A percentile compares a stretch with the other conserved stretches of the same genome.
phyloP scores from a whole-genome alignment of 108 stramenopile species.

The Fragilariopsis cylindrus region DNA sequence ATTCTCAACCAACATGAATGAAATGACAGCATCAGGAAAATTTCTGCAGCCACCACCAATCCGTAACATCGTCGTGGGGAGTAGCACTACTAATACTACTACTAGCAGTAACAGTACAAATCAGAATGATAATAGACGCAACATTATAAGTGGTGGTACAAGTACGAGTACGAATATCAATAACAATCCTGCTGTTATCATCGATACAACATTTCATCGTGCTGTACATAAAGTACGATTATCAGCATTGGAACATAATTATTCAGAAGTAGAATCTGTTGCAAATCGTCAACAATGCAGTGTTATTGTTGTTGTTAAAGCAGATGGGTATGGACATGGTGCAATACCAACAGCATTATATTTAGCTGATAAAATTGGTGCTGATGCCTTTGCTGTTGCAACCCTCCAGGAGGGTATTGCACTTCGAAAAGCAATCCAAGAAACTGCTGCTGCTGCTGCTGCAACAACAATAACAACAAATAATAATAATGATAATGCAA shows the following conservation, averaged over 20 bases:
- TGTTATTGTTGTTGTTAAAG: constrained; percentile 76
- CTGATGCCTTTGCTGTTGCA: constrained; percentile 73
- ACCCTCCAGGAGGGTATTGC: constrained; percentile 50
- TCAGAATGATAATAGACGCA: neutral
- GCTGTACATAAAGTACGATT: constrained; percentile 62
- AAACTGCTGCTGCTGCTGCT: constrained; percentile 26
- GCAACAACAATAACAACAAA: neutral
- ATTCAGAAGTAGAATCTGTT: constrained; percentile 48
- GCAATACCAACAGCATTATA: constrained; percentile 56
- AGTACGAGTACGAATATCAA: no score
- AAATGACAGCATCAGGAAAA: neutral
- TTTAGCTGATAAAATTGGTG: constrained; percentile 56
- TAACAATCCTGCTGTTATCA: neutral
- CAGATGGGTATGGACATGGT: constrained; percentile 85
- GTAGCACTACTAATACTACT: neutral
- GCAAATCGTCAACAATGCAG: constrained; percentile 60
- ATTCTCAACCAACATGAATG: neutral
- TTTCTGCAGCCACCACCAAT: neutral
- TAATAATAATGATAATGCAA: neutral
- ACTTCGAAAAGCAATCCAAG: constrained; percentile 47
- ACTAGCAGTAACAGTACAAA: neutral
- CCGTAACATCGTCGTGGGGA: constrained; percentile 11
- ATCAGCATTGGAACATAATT: constrained; percentile 61
- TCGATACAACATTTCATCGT: constrained; percentile 29
- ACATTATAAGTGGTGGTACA: neutral